Base-by-base conservation (phyloP, 306 rosid genomes). In the Acacia acuminata region DNA sequence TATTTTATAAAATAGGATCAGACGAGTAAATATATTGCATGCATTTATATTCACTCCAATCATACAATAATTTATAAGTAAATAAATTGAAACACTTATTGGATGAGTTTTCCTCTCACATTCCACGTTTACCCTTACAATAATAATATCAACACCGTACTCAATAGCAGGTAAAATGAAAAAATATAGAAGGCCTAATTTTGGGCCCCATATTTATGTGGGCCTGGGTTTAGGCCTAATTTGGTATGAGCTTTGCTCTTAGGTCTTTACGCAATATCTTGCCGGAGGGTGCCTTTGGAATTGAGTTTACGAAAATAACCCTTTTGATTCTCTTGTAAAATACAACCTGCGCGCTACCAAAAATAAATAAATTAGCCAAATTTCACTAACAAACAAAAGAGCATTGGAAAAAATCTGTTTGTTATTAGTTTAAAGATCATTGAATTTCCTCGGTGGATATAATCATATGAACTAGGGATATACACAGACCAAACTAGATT, bases 241-340 rank as follows among this genome's bases (percentile, higher is more conserved):
- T 79, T 24, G 81, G 11, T 58, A 15, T 72, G 27, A 92, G 85
- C 76, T 79, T 82, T 27, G 80, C 81, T 55, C 90, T 83, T 44
- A 92, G 87, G 51, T 85, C 90, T 73, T 84, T 88, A 51, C 91
- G 77, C 81, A 91, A 81, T 60, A 89, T 92, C 87, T 92, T 90
- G 15, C 97, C 93, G 0, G 93, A 80, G 14, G 90, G 90, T 25
- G 91, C 76, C 86, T 87, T 90, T 0, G 97, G 90, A 58, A 92
- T 87, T 69, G 88, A 78, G 30, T 82, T 90, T 71, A 80, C 89
- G 81, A 89, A 90, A 86, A 89, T 80, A 38, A 90, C 94, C 71
- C 67, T 76, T 5, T 55, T 56, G 68, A 92, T 85, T 88, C 94
- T 86, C 85, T 90, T 92, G 77, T 92, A 77, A 51, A 38, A 89